Evolutionary conservation across 2,329 filamentous ascomycete species (phyloP), one percentile per base, ranked within the genome.

Genomic region (Fusarium guadeloupense): DNA sequence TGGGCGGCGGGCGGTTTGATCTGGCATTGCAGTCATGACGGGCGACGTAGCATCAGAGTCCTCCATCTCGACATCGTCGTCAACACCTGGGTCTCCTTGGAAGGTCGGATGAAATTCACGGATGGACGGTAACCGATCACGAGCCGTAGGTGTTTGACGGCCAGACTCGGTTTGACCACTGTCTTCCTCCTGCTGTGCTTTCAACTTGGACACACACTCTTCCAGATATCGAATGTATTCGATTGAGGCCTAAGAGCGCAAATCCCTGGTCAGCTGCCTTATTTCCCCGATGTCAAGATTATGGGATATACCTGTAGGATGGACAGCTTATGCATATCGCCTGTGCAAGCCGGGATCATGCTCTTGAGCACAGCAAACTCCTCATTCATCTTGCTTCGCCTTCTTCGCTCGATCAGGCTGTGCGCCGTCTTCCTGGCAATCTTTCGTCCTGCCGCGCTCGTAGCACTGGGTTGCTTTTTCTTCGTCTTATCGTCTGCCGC

Each of bases 311-410:
- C 93, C 86, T 97, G 93, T 44, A 98, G 78, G 67, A 98, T 97
- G 14, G 93, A 93, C 53, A 98, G 80, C 77, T 99, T 99, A 76
- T 98, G 95, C 95, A 98, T 98, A 71, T 98, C 94, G 7, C 93
- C 93, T n/a, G 85, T 87, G 75, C 95, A 98, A 3, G 95, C 94
- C 1, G 95, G 95, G 53, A 98, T 96, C 91, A 99, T 93, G 69
- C 89, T 86, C 78, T 98, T 98, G 64, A 98, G 79, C 14, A 96
- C 90, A 3, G 88, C 90, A 78, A 98, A 98, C 77, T 98, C 95
- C 74, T 98, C 94, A 68, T 99, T 98, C 94, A 98, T 99, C 81
- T 98, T 99, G 12, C 92, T 96, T 60, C 95, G 83, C 69, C 95
- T 81, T 54, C 94, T 81, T 39, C 95, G 83, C 78, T 99, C 95